A percentile compares a stretch with the other conserved stretches of the same genome.
phyloP scores from a whole-genome alignment of 192 early-diverging fungal genomes.

The Coemansia umbellata region DNA sequence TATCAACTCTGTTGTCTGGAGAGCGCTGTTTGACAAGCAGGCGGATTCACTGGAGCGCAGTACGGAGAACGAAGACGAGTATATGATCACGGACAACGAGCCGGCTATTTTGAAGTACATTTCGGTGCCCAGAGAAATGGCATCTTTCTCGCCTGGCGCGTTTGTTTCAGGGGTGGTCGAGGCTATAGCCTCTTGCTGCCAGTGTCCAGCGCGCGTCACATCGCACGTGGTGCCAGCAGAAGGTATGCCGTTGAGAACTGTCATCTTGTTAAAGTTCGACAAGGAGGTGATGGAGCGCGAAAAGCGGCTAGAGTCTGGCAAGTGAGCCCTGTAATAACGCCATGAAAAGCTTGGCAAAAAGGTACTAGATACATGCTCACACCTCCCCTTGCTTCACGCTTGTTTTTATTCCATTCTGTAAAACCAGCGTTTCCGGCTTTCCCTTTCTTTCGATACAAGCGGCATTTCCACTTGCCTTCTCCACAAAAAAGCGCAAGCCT shows the following conservation, averaged over 20 bases:
- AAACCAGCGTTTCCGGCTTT: too few species aligned
- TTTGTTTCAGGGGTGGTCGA: slow-evolving; percentile 97
- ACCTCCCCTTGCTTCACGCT: neutral
- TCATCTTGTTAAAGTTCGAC: slow-evolving; percentile 96
- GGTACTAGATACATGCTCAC: neutral
- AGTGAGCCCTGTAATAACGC: slow-evolving; percentile 4
- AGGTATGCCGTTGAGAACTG: slow-evolving; percentile 82
- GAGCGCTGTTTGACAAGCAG: slow-evolving; percentile 89
- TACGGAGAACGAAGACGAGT: slow-evolving; percentile 97
- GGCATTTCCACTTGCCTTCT: neutral
- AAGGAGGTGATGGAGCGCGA: slow-evolving; percentile 72
- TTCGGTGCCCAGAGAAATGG: slow-evolving; percentile 89
- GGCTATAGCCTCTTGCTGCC: slow-evolving; percentile 84
- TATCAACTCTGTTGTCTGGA: slow-evolving; percentile 94
- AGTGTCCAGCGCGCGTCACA: slow-evolving; percentile 75
- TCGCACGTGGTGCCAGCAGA: slow-evolving; percentile 90
- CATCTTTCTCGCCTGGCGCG: slow-evolving; percentile 88
- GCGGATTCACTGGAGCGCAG: slow-evolving; percentile 95
- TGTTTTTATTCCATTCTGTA: neutral
- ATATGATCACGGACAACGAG: slow-evolving; percentile 99
- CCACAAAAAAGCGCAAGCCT: too few species aligned
- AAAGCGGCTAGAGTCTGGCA: slow-evolving; percentile 60
- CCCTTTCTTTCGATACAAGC: neutral
- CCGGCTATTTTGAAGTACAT: slow-evolving; percentile 86
- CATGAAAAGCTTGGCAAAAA: neutral